These are phyloP conservation scores for Narthecium ossifragum DNA, from an alignment of 106 monocot species.

Conservation along the genomic window DNA sequence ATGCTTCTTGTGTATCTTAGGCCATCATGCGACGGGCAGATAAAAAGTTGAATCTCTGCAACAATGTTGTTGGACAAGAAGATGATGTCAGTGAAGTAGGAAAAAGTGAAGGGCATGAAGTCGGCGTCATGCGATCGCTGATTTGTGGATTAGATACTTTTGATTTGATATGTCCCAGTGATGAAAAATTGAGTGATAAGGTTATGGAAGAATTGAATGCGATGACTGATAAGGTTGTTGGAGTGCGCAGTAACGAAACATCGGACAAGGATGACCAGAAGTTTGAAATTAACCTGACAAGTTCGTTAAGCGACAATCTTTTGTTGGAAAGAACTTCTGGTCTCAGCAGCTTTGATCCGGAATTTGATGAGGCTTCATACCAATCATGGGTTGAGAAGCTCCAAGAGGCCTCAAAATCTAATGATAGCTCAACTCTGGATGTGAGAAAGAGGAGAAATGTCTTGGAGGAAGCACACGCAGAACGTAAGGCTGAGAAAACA, in stretches of 20 bases:
- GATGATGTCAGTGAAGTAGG: slow-evolving; percentile 19
- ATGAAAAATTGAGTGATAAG: slow-evolving; percentile 25
- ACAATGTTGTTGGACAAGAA: slow-evolving; percentile 50
- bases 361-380: slow-evolving; percentile 76
- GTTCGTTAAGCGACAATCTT: slow-evolving; percentile 14
- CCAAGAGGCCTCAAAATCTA: slow-evolving; percentile 48
- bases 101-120: slow-evolving; percentile 34
- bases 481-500: slow-evolving; percentile 46
- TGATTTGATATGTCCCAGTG: slow-evolving; percentile 40
- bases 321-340: slow-evolving; percentile 13
- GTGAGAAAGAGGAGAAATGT: slow-evolving; percentile 25
- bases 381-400: slow-evolving; percentile 88
- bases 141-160: slow-evolving; percentile 78
- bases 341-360: slow-evolving; percentile 35
- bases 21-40: slow-evolving; percentile 93
- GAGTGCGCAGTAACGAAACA: slow-evolving; percentile 35
- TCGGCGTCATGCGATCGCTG: slow-evolving; percentile 62
- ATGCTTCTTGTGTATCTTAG: slow-evolving; percentile 20
- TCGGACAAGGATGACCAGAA: slow-evolving; percentile 35
- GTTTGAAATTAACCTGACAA: slow-evolving; percentile 62
- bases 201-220: slow-evolving; percentile 40
- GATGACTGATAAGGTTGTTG: slow-evolving; percentile 67
- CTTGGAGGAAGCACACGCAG: slow-evolving; percentile 34
- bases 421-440: slow-evolving; percentile 21
- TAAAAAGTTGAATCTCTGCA: slow-evolving; percentile 83